Conservation (phyloP, 441 rosid genomes). For the Bocquillonia castaneifolia region DNA sequence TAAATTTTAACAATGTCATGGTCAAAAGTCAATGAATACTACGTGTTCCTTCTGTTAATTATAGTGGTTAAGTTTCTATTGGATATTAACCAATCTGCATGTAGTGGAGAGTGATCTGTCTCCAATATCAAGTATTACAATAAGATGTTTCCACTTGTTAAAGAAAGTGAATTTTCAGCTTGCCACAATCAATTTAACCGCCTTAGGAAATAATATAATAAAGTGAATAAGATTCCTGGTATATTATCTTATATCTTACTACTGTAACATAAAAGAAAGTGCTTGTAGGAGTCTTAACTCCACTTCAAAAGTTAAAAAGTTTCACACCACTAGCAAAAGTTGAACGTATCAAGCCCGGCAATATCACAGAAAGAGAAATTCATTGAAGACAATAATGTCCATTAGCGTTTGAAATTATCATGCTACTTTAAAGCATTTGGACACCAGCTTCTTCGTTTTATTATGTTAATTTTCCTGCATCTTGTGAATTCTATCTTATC, state of each 20-base stretch:
- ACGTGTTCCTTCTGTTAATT: neutral
- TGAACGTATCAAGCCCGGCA: neutral
- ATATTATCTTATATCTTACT: constrained; percentile 17
- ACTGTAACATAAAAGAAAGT: constrained; percentile 11
- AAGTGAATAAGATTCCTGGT: constrained; percentile 11
- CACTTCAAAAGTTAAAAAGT: neutral
- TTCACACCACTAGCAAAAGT: neutral
- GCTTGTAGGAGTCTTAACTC: constrained; percentile 10
- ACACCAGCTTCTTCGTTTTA: neutral
- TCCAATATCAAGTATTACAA: constrained; percentile 22
- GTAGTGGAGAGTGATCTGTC: constrained; percentile 36
- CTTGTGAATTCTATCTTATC: neutral
- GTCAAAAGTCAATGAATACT: constrained; percentile 2
- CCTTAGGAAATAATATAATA: constrained; percentile 4
- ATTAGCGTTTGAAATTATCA: neutral
- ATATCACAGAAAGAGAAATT: neutral
- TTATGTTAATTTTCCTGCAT: neutral
- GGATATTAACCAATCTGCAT: constrained; percentile 14
- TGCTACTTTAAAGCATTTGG: neutral
- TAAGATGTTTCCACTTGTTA: constrained; percentile 26
- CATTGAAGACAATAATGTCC: neutral
- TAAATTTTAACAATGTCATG: neutral
- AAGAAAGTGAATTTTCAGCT: constrained; percentile 2
- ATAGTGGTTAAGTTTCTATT: neutral
- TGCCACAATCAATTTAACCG: constrained; percentile 17